Base-by-base conservation (phyloP, 306 rosid species). In the Lablab purpureus region DNA sequence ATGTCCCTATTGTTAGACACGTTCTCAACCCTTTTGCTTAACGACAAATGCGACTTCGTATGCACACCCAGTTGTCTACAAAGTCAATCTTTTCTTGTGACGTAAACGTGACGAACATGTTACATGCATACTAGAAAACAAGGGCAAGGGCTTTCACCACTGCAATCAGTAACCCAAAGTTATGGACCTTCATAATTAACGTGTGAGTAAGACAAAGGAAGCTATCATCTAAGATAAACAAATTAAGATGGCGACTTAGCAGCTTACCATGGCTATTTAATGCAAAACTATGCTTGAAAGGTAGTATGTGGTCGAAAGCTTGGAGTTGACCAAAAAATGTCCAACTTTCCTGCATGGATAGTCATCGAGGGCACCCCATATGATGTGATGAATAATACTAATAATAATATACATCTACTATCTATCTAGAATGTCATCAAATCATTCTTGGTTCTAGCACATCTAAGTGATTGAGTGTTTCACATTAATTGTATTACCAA, bases 61-160 rank as follows among this genome's bases (percentile, higher is more conserved):
- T 55, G 67, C 58, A 45, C 28, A 34, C 49, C 5, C 32, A 7
- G 6, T 37, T 80, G 64, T 47, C 55, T 45, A 40, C 69, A 70
- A 82, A 60, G 81, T 76, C 79, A 52, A 69, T 46, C n/a, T 19
- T 13, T 52, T 76, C 45, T 37, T 17, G 28, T 81, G 81, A 75
- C 84, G 92, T 75, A 54, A n/a, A 74, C 54, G 78, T 86, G 92
- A 85, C 66, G 83, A 76, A 54, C 58, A 52, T 76, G 87, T 87
- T 85, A 89, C 93, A 27, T 83, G 12, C 67, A 14, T 58, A 28
- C 72, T 49, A 18, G 22, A 15, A 41, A 41, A 19, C 8, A 45
- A 37, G 17, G 30, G 27, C 7, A 28, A 1, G 1, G 21, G 27
- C 64, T 37, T 54, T 80, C 65, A 69, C 75, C 58, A 17, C 6